Evolutionary conservation across 805 yeast species (phyloP), one percentile per base, ranked within the genome.

Genomic region (Millerozyma miso): DNA sequence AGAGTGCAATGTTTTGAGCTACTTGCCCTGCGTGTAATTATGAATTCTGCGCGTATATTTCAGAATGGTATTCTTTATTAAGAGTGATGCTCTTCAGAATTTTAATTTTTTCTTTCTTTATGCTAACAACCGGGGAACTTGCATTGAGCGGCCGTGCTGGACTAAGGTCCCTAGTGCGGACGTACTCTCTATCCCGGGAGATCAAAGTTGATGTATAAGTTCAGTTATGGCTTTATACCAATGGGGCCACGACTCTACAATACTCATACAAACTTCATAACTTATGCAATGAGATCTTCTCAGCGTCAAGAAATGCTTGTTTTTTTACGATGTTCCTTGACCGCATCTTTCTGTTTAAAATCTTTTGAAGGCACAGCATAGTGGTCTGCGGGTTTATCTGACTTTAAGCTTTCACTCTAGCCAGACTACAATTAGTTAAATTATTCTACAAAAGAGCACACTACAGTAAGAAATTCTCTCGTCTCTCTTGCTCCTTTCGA

Each of bases 161-260:
- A 34, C 29, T 8, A 17, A n/a, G 14, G 31, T 40, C 48, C 54
- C 56, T 51, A 55, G 53, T 54, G 53, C 50, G 57, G 52, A 42
- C 56, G 56, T 56, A 53, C 62, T 52, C 62, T 56, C 59, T 56
- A 51, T 50, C 62, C 61, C 51, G 61, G 56, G 20, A 59, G 49
- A 58, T 42, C 19, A 33, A 32, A 52, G 17, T 40, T 39, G 49
- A 48, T 48, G 17, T 39, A 32, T 37, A 37, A 47, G 53, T 51
- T 51, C 54, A 44, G 56, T 51, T 48, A 42, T 38, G 50, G 41
- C 44, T 48, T 32, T 39, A 43, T 14, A 33, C 33, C 39, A 45
- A 38, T 48, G 50, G 41, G 40, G 42, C 39, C 35, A 37, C 40
- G 49, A 44, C 57, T 45, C 56, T 54, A 54, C 57, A 45, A 35